Base-by-base conservation (phyloP, 106 monocot species). In the Agapanthus africanus region DNA sequence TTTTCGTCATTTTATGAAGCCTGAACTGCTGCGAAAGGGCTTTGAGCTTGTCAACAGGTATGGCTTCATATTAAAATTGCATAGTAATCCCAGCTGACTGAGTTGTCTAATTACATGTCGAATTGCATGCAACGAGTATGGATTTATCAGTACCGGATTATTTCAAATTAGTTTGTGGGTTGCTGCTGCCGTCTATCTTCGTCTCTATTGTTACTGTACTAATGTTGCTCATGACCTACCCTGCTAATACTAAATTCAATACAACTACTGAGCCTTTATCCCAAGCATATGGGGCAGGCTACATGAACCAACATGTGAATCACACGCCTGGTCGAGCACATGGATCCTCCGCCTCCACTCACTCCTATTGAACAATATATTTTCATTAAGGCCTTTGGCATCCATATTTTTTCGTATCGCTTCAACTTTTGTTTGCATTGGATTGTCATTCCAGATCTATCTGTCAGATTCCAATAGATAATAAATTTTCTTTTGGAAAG, bases 11-110 rank as follows among this genome's bases (percentile, higher is more conserved):
- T n/a, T 99, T 65, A 90, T 99, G 66, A 93, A 90, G 67, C 85
- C 99, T 41, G 69, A 73, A 64, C 76, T 99, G 67, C 93, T 99
- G 50, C 84, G 74, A 81, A 77, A 70, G 32, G 99, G 99, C 35
- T 99, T 99, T 81, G 93, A 99, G 44, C 79, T 99, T 75, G 93
- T 99, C 13, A 76, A 90, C 54, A 83, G 83, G 99, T 99, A 76
- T 15, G 74, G 23, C n/a, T 64, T 64, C 38, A 21, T 64, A 35
- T 9, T 39, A 21, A n/a, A 4, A 19, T 22, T 18, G 22, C 23
- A 11, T 32, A 28, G 2, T 19, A 63, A n/a, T 37, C 10, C 36
- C 35, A 59, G 21, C 36, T 31, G 31, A 21, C 11, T 64, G 19
- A 64, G 11, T 5, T 33, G 27, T 21, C 7, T 10, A 25, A 15